Percentiles rank a stretch among this genome's conserved stretches.
Evolutionary conservation across 345 rosid species (phyloP).

Genomic region (Populus deltoides): DNA sequence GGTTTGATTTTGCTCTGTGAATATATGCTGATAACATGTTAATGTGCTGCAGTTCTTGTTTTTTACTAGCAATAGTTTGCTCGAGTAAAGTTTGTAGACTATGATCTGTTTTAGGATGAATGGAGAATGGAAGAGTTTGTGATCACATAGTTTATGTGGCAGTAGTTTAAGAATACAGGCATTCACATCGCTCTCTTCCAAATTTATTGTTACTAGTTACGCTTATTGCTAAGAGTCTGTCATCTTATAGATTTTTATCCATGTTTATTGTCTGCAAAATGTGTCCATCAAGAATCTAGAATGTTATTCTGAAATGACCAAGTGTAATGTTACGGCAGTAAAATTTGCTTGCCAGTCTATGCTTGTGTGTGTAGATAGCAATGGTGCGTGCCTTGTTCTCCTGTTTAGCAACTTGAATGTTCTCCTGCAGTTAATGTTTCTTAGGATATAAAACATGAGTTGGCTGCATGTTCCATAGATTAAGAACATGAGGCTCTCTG

Average conservation of each 20-base stretch:
- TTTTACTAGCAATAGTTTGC: not conserved
- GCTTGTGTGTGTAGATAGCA: not conserved
- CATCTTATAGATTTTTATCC: not conserved
- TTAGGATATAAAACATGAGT: not conserved
- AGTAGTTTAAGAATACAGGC: not conserved
- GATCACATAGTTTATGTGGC: not conserved
- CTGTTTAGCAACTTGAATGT: not conserved
- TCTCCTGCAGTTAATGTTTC: not conserved
- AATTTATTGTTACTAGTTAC: not conserved
- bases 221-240: not conserved
- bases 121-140: not conserved
- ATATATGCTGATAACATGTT: not conserved
- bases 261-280: not conserved
- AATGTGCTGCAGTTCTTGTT: not conserved
- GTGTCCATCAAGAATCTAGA: not conserved
- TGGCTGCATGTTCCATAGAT: not conserved
- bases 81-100: not conserved
- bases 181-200: not conserved
- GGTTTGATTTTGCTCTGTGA: slow-evolving; percentile 16
- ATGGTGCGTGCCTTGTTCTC: not conserved
- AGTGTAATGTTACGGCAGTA: not conserved
- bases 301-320: not conserved
- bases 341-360: not conserved
- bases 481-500: not conserved
- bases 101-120: not conserved